Evolutionary conservation across 148 eudicot species (phyloP), one percentile per base, ranked within the genome.

Genomic region (Pouteria glomerata): DNA sequence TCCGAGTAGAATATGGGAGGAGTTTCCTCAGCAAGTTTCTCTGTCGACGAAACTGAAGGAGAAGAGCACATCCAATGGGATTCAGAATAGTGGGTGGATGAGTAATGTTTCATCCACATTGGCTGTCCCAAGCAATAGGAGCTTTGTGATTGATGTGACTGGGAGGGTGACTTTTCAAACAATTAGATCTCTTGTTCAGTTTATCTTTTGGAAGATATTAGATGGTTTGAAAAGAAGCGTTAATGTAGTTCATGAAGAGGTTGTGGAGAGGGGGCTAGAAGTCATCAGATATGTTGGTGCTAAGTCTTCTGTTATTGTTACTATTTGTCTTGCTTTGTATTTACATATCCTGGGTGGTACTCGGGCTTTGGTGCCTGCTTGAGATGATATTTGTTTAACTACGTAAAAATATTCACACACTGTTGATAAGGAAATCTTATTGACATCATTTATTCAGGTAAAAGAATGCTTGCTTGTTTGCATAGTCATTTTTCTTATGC

Each of bases 131-230:
- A 84, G 81, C 65, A 92, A 92, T 74, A 75, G 88, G 59, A 85
- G 77, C 63, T 84, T 92, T 74, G 87, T 92, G 76, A 73, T 88
- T 63, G 85, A 90, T 78, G 85, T 89, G 76, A 88, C 97, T 42
- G 96, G 96, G 33, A 88, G 93, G 73, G 93, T 92, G 57, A 89
- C 97, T 50, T 82, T 83, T 74, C 93, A 86, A 76, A 92, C 91
- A 1, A 71, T 89, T 48, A 86, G 87, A 76, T 92, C 91, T 13
- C 60, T 86, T 2, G 77, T 83, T 45, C 88, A 82, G 72, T 85
- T 85, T 68, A 66, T 86, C 65, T 55, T 78, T 52, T 68, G 74
- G 89, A 85, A 83, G 74, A 18, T 86, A 23, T 77, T 78, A 12
- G 89, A 86, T 45, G 88, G 85, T 48, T 69, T 86, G 72, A 90